Evolutionary conservation across 352 stramenopile species (phyloP).

Genomic region (Plasmopara viticola): DNA sequence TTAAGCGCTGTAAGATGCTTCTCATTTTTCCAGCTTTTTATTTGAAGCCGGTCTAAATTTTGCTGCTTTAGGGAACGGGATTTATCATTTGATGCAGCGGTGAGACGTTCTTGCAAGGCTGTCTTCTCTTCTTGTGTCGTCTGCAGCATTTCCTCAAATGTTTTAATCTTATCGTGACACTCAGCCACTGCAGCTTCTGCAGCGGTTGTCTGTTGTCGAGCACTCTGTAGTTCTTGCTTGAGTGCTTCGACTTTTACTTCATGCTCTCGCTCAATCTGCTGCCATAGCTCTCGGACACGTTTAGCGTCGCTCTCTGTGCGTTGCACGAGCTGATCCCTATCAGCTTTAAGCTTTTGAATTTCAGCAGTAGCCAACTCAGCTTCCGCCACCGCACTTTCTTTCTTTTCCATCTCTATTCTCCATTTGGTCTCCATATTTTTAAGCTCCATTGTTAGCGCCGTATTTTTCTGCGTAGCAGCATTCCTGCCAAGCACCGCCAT

Average conservation of each 20-base stretch:
- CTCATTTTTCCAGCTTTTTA: constrained; percentile 28
- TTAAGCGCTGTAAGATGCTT: constrained; percentile 29
- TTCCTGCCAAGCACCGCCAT: constrained; percentile 47
- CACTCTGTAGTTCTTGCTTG: constrained; percentile 33
- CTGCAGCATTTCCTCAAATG: constrained; percentile 32
- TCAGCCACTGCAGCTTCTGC: constrained; percentile 20
- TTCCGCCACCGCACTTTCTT: constrained; percentile 45
- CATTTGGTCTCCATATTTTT: constrained; percentile 47
- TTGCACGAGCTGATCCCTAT: constrained; percentile 57
- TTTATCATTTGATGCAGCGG: constrained; percentile 26
- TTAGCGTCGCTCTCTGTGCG: constrained; percentile 65
- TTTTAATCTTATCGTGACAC: constrained; percentile 24
- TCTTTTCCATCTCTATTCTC: constrained; percentile 39
- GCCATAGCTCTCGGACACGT: constrained; percentile 69
- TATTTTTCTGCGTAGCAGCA: constrained; percentile 49
- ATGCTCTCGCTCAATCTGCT: constrained; percentile 70
- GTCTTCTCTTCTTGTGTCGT: constrained; percentile 32
- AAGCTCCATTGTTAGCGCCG: constrained; percentile 38
- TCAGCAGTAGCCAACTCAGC: constrained; percentile 46
- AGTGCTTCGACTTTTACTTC: constrained; percentile 44
- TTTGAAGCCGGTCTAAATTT: constrained; percentile 30
- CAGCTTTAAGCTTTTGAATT: constrained; percentile 28
- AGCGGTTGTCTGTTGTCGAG: constrained; percentile 7
- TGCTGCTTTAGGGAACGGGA: constrained; percentile 28
- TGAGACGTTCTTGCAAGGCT: constrained; percentile 34